Percentiles rank a stretch among this genome's conserved stretches.
These are phyloP conservation scores for Arthrinium phaeospermum DNA, from an alignment of 2,329 filamentous ascomycete species.

Conservation along the genomic window DNA sequence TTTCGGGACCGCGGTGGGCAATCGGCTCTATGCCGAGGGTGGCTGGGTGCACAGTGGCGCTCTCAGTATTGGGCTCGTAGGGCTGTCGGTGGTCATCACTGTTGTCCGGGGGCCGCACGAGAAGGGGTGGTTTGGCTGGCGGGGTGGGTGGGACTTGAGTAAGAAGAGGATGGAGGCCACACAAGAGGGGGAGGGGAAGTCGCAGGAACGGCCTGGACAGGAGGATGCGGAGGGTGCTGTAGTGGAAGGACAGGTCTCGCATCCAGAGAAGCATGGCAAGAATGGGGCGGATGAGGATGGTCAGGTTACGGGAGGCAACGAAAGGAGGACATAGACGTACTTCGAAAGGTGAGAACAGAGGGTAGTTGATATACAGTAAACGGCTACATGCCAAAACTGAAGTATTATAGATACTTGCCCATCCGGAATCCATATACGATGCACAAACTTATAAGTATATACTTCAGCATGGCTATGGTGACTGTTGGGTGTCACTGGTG, in stretches of 20 bases:
- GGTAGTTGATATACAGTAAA: neutral
- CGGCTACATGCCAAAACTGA: neutral
- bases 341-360: neutral
- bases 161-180: neutral
- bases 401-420: no score
- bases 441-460: neutral
- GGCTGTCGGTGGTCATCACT: conserved; percentile 51
- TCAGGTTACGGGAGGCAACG: neutral
- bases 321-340: neutral
- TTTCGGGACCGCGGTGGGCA: conserved; percentile 56
- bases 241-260: no score
- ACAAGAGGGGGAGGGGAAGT: neutral
- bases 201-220: neutral
- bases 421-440: neutral
- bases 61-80: conserved; percentile 58
- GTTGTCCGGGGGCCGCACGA: conserved; percentile 60
- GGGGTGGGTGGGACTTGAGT: conserved; percentile 39
- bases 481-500: neutral
- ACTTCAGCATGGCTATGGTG: neutral
- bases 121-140: conserved; percentile 64
- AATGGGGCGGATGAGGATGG: neutral
- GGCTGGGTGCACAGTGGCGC: conserved; percentile 62
- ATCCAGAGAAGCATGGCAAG: neutral
- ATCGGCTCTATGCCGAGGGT: conserved; percentile 57
- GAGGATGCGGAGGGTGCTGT: neutral